Evolutionary conservation across 2,329 filamentous ascomycete species (phyloP).

Genomic region (Ophiostoma ips): DNA sequence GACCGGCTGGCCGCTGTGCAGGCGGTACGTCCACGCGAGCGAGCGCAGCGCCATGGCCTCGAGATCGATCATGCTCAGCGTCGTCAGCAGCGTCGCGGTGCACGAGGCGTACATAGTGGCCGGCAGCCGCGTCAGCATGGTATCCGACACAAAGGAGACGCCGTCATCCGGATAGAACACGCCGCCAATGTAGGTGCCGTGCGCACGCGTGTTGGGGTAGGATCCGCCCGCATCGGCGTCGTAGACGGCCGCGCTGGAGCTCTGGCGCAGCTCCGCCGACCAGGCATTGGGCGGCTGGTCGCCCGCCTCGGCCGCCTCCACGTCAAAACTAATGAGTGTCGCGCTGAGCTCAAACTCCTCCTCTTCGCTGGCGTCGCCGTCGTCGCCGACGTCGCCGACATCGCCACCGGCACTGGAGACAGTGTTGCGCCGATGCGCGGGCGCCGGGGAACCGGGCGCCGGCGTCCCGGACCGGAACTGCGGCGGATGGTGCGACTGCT

Average conservation of each 20-base stretch:
- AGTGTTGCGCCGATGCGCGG: conserved; percentile 22
- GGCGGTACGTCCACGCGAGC: conserved; percentile 29
- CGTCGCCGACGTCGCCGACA: conserved; percentile 21
- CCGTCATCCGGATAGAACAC: conserved; percentile 1
- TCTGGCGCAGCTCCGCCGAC: conserved; percentile 45
- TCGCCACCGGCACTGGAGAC: conserved; percentile 29
- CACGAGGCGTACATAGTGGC: conserved; percentile 33
- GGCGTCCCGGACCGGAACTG: neutral
- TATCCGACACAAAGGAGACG: conserved; percentile 23
- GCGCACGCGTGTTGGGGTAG: neutral
- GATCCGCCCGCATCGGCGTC: neutral
- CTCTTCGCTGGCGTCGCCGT: conserved; percentile 42
- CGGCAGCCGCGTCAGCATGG: conserved; percentile 36
- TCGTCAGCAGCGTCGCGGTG: conserved; percentile 28
- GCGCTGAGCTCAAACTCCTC: conserved; percentile 37
- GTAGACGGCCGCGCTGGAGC: conserved; percentile 13
- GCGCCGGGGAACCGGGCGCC: neutral
- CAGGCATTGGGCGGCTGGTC: conserved; percentile 39
- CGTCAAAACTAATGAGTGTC: conserved; percentile 47
- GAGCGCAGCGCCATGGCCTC: conserved; percentile 32
- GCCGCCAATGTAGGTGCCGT: conserved; percentile 6
- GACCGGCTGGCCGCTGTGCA: conserved; percentile 24
- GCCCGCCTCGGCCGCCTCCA: conserved; percentile 40
- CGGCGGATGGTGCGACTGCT: neutral
- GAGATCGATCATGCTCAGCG: conserved; percentile 30